Base-by-base conservation (phyloP, 2,329 filamentous ascomycete species). In the Colletotrichum orchidophilum region DNA sequence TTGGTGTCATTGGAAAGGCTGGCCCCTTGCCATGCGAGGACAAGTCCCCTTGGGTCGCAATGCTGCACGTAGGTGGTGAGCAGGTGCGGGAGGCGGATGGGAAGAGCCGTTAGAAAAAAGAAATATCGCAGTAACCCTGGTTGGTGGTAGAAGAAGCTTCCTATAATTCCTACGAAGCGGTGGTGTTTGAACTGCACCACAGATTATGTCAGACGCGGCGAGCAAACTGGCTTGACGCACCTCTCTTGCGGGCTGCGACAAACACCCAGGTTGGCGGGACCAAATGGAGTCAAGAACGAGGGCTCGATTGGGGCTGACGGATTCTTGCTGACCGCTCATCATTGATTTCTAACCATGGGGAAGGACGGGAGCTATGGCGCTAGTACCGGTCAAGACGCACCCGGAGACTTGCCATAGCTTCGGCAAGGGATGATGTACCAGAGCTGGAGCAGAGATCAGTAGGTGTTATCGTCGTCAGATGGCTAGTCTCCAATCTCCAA, bases 401-500 rank as follows among this genome's bases (percentile, higher is more conserved):
- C 27, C 65, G 65, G 52, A 35, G 35, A 68, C 65, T 31, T 66
- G 49, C 63, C 67, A 35, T 61, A 61, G 50, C 63, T 46, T 54
- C 66, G 60, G 60, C 59, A 64, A 50, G 42, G 60, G 53, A 29
- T 61, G 13, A 49, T 35, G 13, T 55, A 55, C 27, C 24, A 59
- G 39, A 46, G 39, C 18, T 46, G 39, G 49, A 64, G 63, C 49
- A 55, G 35, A 63, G 27, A 52, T 35, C 29, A n/a, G 42, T 53
- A 21, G 65, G n/a, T 24, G 46, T 59, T 35, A 35, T 42, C 33
- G 9, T 63, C 15, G 7, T 42, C 52, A 39, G n/a, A n/a, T 62
- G 50, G 39, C 42, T 29, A 24, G 50, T 50, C 58, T 18, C 9
- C 18, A 29, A 46, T 71, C 68, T 71, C 69, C 69, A 71, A 71